Evolutionary conservation across 495 filamentous ascomycete species (phyloP), one percentile per base, ranked within the genome.

Genomic region (Penicillium maclennaniae): DNA sequence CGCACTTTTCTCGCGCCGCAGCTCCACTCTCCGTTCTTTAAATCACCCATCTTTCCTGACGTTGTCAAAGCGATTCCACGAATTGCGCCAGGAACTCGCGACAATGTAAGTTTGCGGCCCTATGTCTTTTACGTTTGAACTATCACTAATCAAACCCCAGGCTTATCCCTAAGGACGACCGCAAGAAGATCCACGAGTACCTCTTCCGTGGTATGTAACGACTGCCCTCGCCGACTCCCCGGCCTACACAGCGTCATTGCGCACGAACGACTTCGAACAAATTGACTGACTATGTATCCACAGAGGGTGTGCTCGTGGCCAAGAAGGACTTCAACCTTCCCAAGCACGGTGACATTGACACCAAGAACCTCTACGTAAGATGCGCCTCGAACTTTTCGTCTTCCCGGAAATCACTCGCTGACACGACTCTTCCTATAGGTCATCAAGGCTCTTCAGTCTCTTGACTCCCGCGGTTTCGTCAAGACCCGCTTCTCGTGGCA

Each of bases 401-500:
- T 12, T 8, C 14, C 21, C 19, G 1, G 3, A 42, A 28, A 25
- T 28, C n/a, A n/a, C 9, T 49, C 14, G 21, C 52, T 55, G 47
- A 56, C 44, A 39, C 6, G 7, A 16, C 41, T 50, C 9, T 20
- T 41, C 51, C 49, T n/a, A 56, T 56, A 83, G 80, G 91, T 98
- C 73, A 88, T 98, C 84, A 98, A 98, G 86, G 95, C 93, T 59
- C 83, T 82, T 78, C 93, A 98, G 83, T 98, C 93, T 55, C 83
- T 98, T 67, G 92, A 85, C 80, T 97, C 93, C 67, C 91, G 92
- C 74, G 91, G 91, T 72, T 98, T 86, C 77, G 83, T 98, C 79
- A 97, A 97, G 88, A 98, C 93, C 63, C 93, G 91, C 76, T 98
- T 98, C 87, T 95, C 91, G 56, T 98, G 93, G 93, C 93, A 98